These are phyloP conservation scores for Globisporangium splendens DNA, from an alignment of 352 stramenopile species.

Conservation along the genomic window DNA sequence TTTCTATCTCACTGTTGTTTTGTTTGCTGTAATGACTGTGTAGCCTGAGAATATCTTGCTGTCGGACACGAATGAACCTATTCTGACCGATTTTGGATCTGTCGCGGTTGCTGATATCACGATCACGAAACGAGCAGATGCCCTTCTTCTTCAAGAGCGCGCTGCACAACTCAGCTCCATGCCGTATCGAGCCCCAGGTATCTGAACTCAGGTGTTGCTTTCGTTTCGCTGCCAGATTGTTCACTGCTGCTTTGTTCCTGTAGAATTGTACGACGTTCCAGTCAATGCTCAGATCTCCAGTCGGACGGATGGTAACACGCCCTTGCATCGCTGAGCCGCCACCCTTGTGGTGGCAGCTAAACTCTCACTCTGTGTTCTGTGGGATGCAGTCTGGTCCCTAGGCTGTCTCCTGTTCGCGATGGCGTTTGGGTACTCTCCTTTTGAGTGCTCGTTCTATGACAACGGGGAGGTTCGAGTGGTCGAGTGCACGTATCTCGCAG, in stretches of 20 bases:
- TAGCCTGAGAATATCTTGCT: constrained; percentile 88
- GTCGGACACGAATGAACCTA: constrained; percentile 63
- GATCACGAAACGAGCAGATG: constrained; percentile 71
- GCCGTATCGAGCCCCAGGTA: constrained; percentile 83
- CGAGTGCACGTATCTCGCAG: constrained; percentile 84
- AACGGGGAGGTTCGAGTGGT: constrained; percentile 58
- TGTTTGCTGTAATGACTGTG: neutral
- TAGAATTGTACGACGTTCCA: constrained; percentile 87
- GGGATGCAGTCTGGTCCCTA: constrained; percentile 76
- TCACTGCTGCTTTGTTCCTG: neutral
- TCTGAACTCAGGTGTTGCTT: neutral
- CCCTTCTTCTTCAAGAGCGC: constrained; percentile 79
- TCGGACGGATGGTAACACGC: constrained; percentile 53
- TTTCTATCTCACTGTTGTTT: neutral
- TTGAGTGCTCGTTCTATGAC: constrained; percentile 84
- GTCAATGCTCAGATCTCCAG: constrained; percentile 67
- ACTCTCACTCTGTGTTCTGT: constrained; percentile 1
- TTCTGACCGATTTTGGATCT: constrained; percentile 89
- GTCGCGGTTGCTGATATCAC: constrained; percentile 55
- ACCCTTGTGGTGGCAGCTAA: neutral
- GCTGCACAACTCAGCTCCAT: constrained; percentile 85
- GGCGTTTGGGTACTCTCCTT: constrained; percentile 88
- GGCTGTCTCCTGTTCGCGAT: constrained; percentile 87
- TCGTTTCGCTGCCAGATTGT: neutral
- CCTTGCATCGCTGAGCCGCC: neutral